phyloP scores from a whole-genome alignment of 2,329 filamentous ascomycete species.

The Fusarium sp. region DNA sequence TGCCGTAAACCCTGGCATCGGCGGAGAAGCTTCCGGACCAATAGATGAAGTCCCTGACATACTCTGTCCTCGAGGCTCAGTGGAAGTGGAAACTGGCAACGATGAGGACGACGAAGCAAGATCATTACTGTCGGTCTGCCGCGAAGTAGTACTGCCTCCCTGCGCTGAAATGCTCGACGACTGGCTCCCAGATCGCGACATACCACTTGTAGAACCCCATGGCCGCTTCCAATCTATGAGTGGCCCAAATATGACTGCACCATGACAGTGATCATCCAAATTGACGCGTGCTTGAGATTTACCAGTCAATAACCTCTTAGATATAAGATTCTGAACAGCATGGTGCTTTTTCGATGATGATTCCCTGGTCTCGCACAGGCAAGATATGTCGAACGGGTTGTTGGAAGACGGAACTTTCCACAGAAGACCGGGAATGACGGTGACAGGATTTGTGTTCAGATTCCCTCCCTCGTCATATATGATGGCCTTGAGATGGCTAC shows the following conservation, averaged over 20 bases:
- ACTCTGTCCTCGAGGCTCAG: accelerated
- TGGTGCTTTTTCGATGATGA: background rate
- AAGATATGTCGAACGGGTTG: background rate
- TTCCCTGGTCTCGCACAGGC: background rate
- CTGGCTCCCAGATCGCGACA: accelerated
- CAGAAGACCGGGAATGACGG: accelerated
- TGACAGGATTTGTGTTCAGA: background rate
- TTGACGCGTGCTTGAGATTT: background rate
- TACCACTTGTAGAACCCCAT: accelerated
- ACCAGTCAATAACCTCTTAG: accelerated
- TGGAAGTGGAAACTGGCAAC: background rate
- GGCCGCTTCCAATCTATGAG: background rate
- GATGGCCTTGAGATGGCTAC: accelerated
- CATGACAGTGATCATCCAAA: accelerated
- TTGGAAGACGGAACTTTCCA: background rate
- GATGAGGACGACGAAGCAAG: background rate
- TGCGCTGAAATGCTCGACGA: accelerated
- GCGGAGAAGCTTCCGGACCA: no score
- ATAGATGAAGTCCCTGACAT: background rate
- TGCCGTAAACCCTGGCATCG: no score
- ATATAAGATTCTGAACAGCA: background rate
- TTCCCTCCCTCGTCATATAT: background rate
- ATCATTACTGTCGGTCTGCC: accelerated
- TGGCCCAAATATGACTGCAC: background rate
- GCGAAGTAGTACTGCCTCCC: background rate